phyloP scores from a whole-genome alignment of 192 early-diverging fungal species.

The Entomortierella lignicola region DNA sequence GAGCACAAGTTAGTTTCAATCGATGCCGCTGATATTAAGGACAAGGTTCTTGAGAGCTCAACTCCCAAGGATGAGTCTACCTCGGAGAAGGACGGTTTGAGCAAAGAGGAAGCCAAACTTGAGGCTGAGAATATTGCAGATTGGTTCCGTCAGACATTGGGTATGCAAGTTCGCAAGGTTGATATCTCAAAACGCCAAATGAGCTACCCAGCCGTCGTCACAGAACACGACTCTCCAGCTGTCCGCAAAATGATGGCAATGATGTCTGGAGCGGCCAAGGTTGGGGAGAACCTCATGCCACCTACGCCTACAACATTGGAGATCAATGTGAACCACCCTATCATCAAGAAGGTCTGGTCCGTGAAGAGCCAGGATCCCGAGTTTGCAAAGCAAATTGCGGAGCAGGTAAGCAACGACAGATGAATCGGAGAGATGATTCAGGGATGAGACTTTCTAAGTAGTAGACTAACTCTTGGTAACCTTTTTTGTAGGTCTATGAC shows the following conservation, averaged over 20 bases:
- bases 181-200: conserved; percentile 77
- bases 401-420: conserved; percentile 63
- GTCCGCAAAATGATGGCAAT: conserved; percentile 76
- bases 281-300: conserved; percentile 59
- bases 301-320: conserved; percentile 76
- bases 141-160: conserved; percentile 74
- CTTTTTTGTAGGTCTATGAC: conserved; percentile 62
- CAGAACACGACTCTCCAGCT: conserved; percentile 79
- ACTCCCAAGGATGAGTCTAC: conserved; percentile 3
- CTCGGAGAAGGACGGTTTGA: conserved; percentile 9
- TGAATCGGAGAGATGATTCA: neutral
- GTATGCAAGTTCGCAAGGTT: conserved; percentile 72
- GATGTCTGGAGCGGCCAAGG: conserved; percentile 68
- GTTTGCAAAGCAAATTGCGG: conserved; percentile 74
- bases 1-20: conserved; percentile 67
- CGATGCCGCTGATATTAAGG: conserved; percentile 60
- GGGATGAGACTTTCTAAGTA: too few relatives aligned
- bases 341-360: conserved; percentile 73
- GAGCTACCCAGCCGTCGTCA: conserved; percentile 79
- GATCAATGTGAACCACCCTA: conserved; percentile 76
- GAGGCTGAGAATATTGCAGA: conserved; percentile 62
- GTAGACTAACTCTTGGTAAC: neutral
- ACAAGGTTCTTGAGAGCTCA: conserved; percentile 34
- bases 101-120: conserved; percentile 53
- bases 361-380: conserved; percentile 68